phyloP scores from a whole-genome alignment of 2,329 filamentous ascomycete genomes.

The Epichloe festucae region DNA sequence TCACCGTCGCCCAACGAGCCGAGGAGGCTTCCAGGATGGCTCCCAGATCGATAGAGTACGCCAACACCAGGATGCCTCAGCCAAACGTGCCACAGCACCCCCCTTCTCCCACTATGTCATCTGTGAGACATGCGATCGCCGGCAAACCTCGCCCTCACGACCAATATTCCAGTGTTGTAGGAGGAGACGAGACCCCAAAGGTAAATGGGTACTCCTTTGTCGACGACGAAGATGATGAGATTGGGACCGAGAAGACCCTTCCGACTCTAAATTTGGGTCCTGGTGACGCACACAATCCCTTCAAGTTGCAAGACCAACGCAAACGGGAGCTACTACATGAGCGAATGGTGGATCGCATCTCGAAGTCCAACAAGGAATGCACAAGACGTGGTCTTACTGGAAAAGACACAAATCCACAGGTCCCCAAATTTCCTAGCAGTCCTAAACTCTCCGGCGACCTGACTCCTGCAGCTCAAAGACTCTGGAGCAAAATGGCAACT shows the following conservation, averaged over 20 bases:
- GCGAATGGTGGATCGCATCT: constrained; percentile 72
- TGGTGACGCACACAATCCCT: constrained; percentile 59
- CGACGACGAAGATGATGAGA: constrained; percentile 55
- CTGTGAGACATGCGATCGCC: constrained; percentile 71
- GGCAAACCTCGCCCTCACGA: constrained; percentile 52
- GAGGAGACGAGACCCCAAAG: constrained; percentile 67
- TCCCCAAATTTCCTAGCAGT: constrained; percentile 59
- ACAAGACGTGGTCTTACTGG: constrained; percentile 46
- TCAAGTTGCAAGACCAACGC: constrained; percentile 62
- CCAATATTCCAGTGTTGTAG: constrained; percentile 42
- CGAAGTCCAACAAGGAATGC: constrained; percentile 54
- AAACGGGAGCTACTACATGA: constrained; percentile 72
- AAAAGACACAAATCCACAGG: constrained; percentile 44
- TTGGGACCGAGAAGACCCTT: constrained; percentile 11
- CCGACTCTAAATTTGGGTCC: constrained; percentile 44
- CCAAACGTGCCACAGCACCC: constrained; percentile 35
- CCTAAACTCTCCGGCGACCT: constrained; percentile 43
- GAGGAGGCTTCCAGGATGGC: constrained; percentile 60
- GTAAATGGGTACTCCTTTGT: constrained; percentile 94
- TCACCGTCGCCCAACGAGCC: constrained; percentile 54
- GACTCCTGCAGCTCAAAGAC: constrained; percentile 61
- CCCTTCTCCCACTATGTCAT: constrained; percentile 72
- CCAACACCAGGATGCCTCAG: constrained; percentile 66
- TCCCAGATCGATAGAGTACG: constrained; percentile 66
- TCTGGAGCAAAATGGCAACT: constrained; percentile 49